A percentile compares a stretch with the other conserved stretches of the same genome.
Evolutionary conservation across 495 filamentous ascomycete genomes (phyloP).

Genomic region (Penicillium silybi): DNA sequence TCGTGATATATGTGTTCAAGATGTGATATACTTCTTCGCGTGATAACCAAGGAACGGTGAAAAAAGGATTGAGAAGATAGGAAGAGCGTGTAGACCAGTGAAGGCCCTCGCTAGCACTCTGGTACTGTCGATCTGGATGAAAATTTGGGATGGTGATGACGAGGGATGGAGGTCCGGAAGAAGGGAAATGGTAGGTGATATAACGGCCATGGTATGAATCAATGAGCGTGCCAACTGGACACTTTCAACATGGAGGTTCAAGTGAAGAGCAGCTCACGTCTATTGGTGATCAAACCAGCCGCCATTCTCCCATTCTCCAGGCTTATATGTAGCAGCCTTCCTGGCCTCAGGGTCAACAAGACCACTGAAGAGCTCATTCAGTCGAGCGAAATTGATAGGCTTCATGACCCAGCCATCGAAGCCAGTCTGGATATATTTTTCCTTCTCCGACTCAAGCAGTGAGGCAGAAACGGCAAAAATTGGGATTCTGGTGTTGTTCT

Average conservation of each 20-base stretch:
- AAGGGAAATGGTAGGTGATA: too few relatives aligned
- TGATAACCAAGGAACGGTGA: too few relatives aligned
- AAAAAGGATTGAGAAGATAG: too few relatives aligned
- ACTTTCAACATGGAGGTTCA: conserved; percentile 31
- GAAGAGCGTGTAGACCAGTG: too few relatives aligned
- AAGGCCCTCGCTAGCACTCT: too few relatives aligned
- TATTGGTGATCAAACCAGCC: conserved; percentile 73
- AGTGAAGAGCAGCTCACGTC: conserved; percentile 57
- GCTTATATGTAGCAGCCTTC: conserved; percentile 52
- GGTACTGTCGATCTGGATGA: too few relatives aligned
- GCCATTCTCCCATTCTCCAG: conserved; percentile 68
- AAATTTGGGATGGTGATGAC: too few relatives aligned
- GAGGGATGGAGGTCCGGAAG: too few relatives aligned
- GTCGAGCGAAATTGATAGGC: conserved; percentile 68
- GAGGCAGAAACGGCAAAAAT: conserved; percentile 92
- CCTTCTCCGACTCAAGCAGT: conserved; percentile 64
- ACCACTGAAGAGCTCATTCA: conserved; percentile 57
- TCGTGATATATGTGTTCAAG: not conserved
- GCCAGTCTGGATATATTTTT: conserved; percentile 71
- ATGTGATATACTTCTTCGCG: not conserved
- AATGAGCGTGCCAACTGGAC: not conserved
- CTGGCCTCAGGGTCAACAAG: conserved; percentile 49
- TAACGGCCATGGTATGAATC: too few relatives aligned
- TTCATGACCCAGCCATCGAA: conserved; percentile 94
- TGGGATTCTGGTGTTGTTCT: conserved; percentile 48